Evolutionary conservation across 75 land plant genomes (phyloP).

Genomic region (Picea sitchensis): DNA sequence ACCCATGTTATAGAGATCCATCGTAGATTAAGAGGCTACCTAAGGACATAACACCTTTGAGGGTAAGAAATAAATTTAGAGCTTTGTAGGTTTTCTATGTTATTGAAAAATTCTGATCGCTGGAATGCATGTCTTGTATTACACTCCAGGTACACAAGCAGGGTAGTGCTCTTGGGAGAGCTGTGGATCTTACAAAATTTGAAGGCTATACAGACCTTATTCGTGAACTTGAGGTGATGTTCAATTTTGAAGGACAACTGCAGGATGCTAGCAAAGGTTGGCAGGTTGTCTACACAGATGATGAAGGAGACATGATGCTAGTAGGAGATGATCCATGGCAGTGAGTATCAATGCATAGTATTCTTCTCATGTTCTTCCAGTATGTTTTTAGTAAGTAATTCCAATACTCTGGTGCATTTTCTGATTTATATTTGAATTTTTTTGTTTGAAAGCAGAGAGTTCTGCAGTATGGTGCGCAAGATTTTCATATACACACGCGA

Average conservation of each 20-base stretch:
- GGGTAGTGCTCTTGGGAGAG: constrained; percentile 53
- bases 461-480: constrained; percentile 49
- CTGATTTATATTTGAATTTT: neutral
- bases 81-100: neutral
- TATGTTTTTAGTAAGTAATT: neutral
- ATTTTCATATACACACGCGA: constrained; percentile 49
- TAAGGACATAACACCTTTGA: too few relatives aligned
- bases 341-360: constrained; percentile 37
- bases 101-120: neutral
- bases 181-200: constrained; percentile 55
- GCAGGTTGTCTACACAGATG: constrained; percentile 65
- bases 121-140: neutral
- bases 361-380: neutral
- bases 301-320: constrained; percentile 71
- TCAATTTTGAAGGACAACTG: constrained; percentile 52
- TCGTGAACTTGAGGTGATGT: constrained; percentile 38
- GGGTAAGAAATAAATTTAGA: neutral
- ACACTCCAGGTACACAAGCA: constrained; percentile 53
- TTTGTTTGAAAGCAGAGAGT: constrained; percentile 36
- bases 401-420: neutral
- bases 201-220: constrained; percentile 41
- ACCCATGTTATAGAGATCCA: too few relatives aligned
- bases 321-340: constrained; percentile 77
- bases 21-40: too few relatives aligned
- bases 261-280: constrained; percentile 33